Base-by-base conservation (phyloP, 352 stramenopile genomes). In the Salisapilia sapeloensis region DNA sequence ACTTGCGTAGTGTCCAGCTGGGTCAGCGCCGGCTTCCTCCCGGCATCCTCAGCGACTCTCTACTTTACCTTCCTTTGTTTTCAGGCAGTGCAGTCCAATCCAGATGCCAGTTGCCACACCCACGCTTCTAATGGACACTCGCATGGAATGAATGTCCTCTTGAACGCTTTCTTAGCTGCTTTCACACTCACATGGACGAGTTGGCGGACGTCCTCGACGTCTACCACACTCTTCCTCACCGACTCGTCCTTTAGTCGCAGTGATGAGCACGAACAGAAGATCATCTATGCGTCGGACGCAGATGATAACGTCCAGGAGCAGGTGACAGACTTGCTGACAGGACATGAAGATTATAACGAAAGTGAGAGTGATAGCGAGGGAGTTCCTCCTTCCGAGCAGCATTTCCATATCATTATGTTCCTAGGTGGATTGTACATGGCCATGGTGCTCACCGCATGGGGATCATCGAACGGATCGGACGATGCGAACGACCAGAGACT, bases 381-480 rank as follows among this genome's bases (percentile, higher is more conserved):
- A 4, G 3, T 40, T 0, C 33, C 38, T 4, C 62, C 69, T 6
- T 62, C 69, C 3, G 65, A 80, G 35, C 79, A 78, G 29, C 65
- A 82, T 38, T 86, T 81, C 34, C 66, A 83, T 32, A 22, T 67
- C 20, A 46, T 86, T 7, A 82, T 86, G 63, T 30, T 86, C 13
- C 35, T 86, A 10, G 67, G 63, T 7, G 60, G 50, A n/a, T 56
- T 85, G 22, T 85, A 85, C 46, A 78, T 85, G 70, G 63, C 66
- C 9, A 86, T 86, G 70, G 59, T 79, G 26, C 49, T 86, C 24
- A 81, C 70, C n/a, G 69, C 79, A 43, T 86, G 70, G 66, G 63
- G 61, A 0, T 74, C 63, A 19, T 51, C 60, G 3, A 42, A 72
- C 18, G 62, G 64, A 15, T 58, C 46, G 15, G 50, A 58, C 11